Conservation (phyloP, 2,329 filamentous ascomycete species). For the Aschersonia sp. region DNA sequence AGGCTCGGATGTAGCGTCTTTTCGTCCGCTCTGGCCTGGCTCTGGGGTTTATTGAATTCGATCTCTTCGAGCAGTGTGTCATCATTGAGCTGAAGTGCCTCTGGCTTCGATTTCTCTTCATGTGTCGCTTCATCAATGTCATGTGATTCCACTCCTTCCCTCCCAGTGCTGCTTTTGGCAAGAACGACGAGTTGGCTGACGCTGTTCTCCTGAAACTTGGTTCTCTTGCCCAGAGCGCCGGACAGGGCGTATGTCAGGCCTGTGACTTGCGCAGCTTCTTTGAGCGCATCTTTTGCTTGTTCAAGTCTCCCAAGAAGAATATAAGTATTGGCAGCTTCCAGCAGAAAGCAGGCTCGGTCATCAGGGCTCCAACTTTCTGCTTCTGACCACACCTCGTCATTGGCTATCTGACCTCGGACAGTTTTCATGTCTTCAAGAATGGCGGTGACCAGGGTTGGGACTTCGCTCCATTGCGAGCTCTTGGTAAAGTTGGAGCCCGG, state of each 20-base stretch:
- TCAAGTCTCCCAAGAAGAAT: slow-evolving; percentile 72
- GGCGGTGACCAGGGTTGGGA: slow-evolving; percentile 37
- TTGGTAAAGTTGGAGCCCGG: slow-evolving; percentile 40
- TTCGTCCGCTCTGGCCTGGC: slow-evolving; percentile 19
- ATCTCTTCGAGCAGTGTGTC: slow-evolving; percentile 87
- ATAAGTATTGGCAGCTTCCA: slow-evolving; percentile 73
- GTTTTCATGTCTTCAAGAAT: slow-evolving; percentile 28
- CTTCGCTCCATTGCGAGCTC: slow-evolving; percentile 43
- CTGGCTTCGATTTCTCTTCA: slow-evolving; percentile 30
- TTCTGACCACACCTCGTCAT: slow-evolving; percentile 21
- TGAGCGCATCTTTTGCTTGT: slow-evolving; percentile 57
- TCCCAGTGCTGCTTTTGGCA: slow-evolving; percentile 49
- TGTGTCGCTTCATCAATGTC: slow-evolving; percentile 1
- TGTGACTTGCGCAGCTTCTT: slow-evolving; percentile 50
- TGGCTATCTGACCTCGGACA: slow-evolving; percentile 24
- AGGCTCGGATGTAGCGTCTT: slow-evolving; percentile 44
- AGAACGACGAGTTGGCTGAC: slow-evolving; percentile 84
- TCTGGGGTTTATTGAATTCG: slow-evolving; percentile 49
- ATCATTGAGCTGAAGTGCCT: slow-evolving; percentile 69
- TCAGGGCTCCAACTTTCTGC: slow-evolving; percentile 24
- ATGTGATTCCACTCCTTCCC: neutral
- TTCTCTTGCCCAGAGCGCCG: slow-evolving; percentile 74
- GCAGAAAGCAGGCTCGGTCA: slow-evolving; percentile 53
- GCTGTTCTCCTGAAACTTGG: slow-evolving; percentile 64
- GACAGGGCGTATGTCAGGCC: slow-evolving; percentile 71